phyloP scores from a whole-genome alignment of 805 yeast genomes.

The Kuraishia molischiana region DNA sequence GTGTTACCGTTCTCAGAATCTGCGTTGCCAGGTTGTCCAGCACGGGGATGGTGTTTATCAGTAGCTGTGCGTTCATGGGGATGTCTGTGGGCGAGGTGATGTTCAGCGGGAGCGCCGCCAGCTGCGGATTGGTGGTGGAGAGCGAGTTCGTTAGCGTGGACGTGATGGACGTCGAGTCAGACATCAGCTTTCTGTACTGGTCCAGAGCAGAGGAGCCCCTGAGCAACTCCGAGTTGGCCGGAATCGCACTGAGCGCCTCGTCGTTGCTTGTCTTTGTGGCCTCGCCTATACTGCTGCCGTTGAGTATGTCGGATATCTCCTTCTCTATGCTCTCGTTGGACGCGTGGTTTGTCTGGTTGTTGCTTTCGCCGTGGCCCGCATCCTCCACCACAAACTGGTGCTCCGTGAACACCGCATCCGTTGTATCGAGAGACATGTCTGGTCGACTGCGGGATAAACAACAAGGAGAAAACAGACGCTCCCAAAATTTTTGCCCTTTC shows the following conservation, averaged over 20 bases:
- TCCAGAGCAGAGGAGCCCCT: conserved; percentile 8
- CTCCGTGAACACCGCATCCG: too few relatives aligned
- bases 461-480: too few relatives aligned
- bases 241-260: too few relatives aligned
- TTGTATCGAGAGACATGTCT: background rate
- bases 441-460: too few relatives aligned
- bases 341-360: background rate
- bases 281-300: too few relatives aligned
- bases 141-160: conserved; percentile 9
- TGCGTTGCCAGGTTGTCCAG: conserved; percentile 80
- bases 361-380: too few relatives aligned
- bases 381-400: too few relatives aligned
- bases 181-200: conserved; percentile 5
- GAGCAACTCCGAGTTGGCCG: conserved; percentile 22
- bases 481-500: too few relatives aligned
- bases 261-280: too few relatives aligned
- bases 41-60: conserved; percentile 62
- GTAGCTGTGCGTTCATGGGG: conserved; percentile 53
- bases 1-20: conserved; percentile 59
- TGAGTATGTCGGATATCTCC: background rate
- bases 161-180: conserved; percentile 12
- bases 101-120: conserved; percentile 52
- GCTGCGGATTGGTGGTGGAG: conserved; percentile 28
- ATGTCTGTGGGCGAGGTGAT: conserved; percentile 45
- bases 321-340: background rate